phyloP scores from a whole-genome alignment of 208 protist species.

The Trypanosoma mega region DNA sequence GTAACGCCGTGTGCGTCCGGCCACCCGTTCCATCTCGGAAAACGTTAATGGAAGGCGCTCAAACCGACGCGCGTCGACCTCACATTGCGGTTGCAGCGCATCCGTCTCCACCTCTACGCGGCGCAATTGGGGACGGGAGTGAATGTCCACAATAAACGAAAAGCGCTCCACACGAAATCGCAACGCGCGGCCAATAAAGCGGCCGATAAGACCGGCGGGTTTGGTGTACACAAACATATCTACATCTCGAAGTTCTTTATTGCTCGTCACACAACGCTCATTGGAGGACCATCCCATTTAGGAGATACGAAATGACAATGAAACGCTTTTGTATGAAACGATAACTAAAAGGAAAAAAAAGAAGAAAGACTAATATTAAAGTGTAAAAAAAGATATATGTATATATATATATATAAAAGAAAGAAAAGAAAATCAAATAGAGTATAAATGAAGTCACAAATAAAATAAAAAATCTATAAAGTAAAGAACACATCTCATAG shows the following conservation, averaged over 20 bases:
- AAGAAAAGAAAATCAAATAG: slow-evolving; percentile 10
- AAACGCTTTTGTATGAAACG: neutral
- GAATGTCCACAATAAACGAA: slow-evolving; percentile 38
- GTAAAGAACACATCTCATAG: too few species aligned
- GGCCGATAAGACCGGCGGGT: slow-evolving; percentile 66
- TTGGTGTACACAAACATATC: slow-evolving; percentile 85
- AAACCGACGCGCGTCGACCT: slow-evolving; percentile 54
- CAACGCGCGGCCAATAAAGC: slow-evolving; percentile 68
- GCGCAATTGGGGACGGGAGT: slow-evolving; percentile 30
- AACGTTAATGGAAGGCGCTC: slow-evolving; percentile 53
- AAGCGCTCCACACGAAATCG: slow-evolving; percentile 71
- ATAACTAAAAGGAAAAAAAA: slow-evolving; percentile 20
- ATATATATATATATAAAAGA: slow-evolving; percentile 11
- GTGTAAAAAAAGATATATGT: neutral
- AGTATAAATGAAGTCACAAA: too few species aligned
- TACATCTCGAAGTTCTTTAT: slow-evolving; percentile 59
- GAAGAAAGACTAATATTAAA: neutral
- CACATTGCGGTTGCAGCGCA: slow-evolving; percentile 72
- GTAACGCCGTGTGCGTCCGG: slow-evolving; percentile 40
- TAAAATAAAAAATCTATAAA: too few species aligned
- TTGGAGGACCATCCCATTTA: slow-evolving; percentile 8
- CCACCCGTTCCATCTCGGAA: slow-evolving; percentile 61
- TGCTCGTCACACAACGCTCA: slow-evolving; percentile 17
- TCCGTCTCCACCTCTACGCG: slow-evolving; percentile 70
- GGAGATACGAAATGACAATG: too few species aligned